A percentile compares a stretch with the other conserved stretches of the same genome.
Evolutionary conservation across 441 rosid genomes (phyloP).

Genomic region (Daphne laureola): DNA sequence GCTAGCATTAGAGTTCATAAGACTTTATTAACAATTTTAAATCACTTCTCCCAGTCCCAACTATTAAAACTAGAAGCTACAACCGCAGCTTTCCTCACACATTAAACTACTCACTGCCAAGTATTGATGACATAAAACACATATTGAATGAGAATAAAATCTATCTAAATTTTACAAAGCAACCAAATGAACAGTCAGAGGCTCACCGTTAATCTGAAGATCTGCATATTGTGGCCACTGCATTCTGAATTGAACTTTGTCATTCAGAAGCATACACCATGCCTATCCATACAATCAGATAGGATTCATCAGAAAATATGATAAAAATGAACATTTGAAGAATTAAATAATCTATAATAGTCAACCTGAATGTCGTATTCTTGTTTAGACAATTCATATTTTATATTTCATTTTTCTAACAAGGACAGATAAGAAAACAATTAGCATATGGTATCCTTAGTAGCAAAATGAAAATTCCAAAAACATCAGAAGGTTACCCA

Average conservation of each 20-base stretch:
- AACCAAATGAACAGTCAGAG: neutral
- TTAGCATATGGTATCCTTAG: neutral
- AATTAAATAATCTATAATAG: conserved; percentile 6
- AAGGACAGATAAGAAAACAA: conserved; percentile 11
- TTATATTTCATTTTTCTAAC: too few relatives aligned
- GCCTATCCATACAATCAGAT: conserved; percentile 41
- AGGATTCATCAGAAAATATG: conserved; percentile 17
- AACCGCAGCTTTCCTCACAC: too few relatives aligned
- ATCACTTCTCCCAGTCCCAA: too few relatives aligned
- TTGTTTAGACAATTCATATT: too few relatives aligned
- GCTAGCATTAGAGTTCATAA: too few relatives aligned
- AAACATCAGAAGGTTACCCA: too few relatives aligned
- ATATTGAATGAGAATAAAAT: too few relatives aligned
- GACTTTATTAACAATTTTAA: too few relatives aligned
- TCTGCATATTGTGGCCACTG: conserved; percentile 97
- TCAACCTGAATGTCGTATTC: conserved; percentile 89
- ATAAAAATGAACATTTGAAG: neutral
- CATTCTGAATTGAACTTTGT: conserved; percentile 92
- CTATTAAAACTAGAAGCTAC: too few relatives aligned
- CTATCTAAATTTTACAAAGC: too few relatives aligned
- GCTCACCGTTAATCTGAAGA: conserved; percentile 91
- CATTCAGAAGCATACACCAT: conserved; percentile 99
- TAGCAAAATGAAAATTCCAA: neutral
- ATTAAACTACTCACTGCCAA: too few relatives aligned
- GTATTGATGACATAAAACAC: too few relatives aligned